Conservation (phyloP, 2,329 filamentous ascomycete species). For the Aureobasidium subglaciale region DNA sequence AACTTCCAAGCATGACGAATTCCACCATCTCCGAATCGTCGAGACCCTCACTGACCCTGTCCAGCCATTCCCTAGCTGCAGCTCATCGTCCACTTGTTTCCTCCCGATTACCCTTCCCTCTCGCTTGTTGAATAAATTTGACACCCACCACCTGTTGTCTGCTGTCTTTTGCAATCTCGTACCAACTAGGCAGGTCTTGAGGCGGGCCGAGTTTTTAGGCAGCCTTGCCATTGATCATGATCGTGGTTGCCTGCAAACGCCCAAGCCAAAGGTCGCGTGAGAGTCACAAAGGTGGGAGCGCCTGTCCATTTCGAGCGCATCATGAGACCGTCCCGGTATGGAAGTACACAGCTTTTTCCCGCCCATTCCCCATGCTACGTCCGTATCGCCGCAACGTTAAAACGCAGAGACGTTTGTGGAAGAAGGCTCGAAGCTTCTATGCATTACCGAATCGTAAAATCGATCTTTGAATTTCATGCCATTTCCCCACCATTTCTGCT, state of each 20-base stretch:
- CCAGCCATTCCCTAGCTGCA: background rate
- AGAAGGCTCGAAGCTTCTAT: background rate
- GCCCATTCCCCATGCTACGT: background rate
- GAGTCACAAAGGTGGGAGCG: background rate
- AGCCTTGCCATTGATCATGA: constrained; percentile 1
- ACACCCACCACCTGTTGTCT: background rate
- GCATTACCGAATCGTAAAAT: background rate
- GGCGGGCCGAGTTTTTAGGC: constrained; percentile 4
- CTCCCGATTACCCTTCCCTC: no score
- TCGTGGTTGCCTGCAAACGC: background rate
- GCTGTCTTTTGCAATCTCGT: background rate
- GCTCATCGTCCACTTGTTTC: background rate
- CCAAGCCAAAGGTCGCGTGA: background rate
- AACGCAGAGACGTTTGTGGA: background rate
- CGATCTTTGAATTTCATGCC: background rate
- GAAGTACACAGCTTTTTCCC: no score
- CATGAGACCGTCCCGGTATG: background rate
- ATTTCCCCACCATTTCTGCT: background rate
- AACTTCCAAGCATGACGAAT: background rate
- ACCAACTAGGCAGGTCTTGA: background rate
- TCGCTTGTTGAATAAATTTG: background rate
- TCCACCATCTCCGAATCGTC: background rate
- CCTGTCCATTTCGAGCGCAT: background rate
- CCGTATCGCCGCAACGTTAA: background rate
- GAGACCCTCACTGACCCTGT: background rate